These are phyloP conservation scores for Vitis hybrid DNA, from an alignment of 177 flowering plant species.

Conservation along the genomic window DNA sequence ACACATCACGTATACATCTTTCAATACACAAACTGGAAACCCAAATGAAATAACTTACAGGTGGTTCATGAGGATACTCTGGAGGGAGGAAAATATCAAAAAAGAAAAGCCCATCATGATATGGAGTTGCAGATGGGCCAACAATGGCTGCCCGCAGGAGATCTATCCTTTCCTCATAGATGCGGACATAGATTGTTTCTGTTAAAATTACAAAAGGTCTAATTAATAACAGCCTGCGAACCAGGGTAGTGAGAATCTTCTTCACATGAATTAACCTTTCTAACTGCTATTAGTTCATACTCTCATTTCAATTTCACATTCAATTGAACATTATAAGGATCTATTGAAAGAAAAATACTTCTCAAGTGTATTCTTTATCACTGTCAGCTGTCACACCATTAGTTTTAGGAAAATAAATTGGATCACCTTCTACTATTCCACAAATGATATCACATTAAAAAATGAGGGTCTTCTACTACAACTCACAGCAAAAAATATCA, in stretches of 20 bases:
- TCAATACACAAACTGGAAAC: not conserved
- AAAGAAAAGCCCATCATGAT: slow-evolving; percentile 90
- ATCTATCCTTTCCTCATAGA: slow-evolving; percentile 87
- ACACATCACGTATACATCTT: not conserved
- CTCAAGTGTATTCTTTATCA: too few relatives aligned
- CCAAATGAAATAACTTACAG: slow-evolving; percentile 54
- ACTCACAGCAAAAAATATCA: too few relatives aligned
- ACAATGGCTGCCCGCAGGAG: slow-evolving; percentile 80
- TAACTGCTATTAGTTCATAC: not conserved
- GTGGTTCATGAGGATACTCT: slow-evolving; percentile 83
- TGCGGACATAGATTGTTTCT: slow-evolving; percentile 81
- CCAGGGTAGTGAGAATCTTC: not conserved
- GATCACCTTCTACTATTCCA: too few relatives aligned
- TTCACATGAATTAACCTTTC: not conserved
- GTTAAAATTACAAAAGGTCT: slow-evolving; percentile 14
- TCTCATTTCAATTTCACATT: too few relatives aligned
- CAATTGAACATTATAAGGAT: too few relatives aligned
- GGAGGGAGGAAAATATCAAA: slow-evolving; percentile 85
- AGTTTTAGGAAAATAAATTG: too few relatives aligned
- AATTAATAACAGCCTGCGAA: slow-evolving; percentile 5
- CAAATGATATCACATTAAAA: too few relatives aligned
- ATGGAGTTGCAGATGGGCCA: slow-evolving; percentile 93
- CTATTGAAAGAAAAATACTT: too few relatives aligned
- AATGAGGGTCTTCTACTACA: too few relatives aligned
- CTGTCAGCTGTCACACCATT: too few relatives aligned